Conservation (phyloP, 2,329 filamentous ascomycete species). For the Decorospora gaudefroyi region DNA sequence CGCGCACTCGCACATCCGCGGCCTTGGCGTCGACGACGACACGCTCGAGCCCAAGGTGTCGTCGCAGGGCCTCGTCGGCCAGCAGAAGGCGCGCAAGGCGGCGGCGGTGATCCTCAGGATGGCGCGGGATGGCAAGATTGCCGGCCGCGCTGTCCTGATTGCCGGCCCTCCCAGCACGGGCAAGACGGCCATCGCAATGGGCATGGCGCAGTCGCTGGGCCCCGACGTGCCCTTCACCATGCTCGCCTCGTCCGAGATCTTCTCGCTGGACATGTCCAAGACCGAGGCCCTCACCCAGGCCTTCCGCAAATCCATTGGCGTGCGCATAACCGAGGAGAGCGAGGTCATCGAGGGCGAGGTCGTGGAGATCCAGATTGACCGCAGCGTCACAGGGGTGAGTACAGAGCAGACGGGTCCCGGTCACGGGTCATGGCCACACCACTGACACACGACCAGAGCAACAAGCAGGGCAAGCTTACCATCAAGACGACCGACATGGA, state of each 20-base stretch:
- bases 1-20: conserved; percentile 96
- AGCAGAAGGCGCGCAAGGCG: conserved; percentile 94
- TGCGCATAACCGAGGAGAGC: conserved; percentile 97
- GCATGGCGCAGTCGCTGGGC: conserved; percentile 95
- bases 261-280: conserved; percentile 99
- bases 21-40: conserved; percentile 88
- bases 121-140: conserved; percentile 99
- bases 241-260: conserved; percentile 94
- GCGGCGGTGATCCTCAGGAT: conserved; percentile 96
- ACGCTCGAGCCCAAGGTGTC: conserved; percentile 82
- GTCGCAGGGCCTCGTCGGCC: conserved; percentile 92
- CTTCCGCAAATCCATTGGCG: conserved; percentile 98
- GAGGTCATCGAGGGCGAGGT: conserved; percentile 99
- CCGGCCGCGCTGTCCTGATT: conserved; percentile 90
- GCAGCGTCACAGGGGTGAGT: conserved; percentile 82
- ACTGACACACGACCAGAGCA: conserved; percentile 59
- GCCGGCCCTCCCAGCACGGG: conserved; percentile 95
- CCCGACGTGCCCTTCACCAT: conserved; percentile 95
- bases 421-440: not conserved
- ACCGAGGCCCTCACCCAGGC: conserved; percentile 97
- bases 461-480: conserved; percentile 98
- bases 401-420: too few relatives aligned
- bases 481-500: conserved; percentile 99
- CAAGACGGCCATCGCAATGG: conserved; percentile 98
- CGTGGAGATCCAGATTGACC: conserved; percentile 97